Evolutionary conservation across 192 early-diverging fungal genomes (phyloP).

Genomic region (Paraglomus occultum): DNA sequence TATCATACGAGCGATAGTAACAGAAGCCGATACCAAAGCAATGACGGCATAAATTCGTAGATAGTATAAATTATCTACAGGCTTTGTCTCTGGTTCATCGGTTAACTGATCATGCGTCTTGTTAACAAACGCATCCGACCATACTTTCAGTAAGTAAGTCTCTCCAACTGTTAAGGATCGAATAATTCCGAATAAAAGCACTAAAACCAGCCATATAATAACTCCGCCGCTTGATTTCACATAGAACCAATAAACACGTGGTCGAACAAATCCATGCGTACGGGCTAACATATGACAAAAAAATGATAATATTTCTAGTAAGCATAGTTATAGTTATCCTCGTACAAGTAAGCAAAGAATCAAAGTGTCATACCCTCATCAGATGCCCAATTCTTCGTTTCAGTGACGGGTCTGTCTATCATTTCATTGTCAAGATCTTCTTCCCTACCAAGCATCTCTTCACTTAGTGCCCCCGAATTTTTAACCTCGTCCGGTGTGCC

Average conservation of each 20-base stretch:
- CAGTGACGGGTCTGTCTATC: constrained; percentile 27
- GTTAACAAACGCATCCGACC: constrained; percentile 38
- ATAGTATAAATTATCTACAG: constrained; percentile 39
- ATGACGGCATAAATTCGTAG: constrained; percentile 60
- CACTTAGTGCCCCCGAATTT: constrained; percentile 36
- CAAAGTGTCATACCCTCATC: constrained; percentile 40
- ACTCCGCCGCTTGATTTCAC: constrained; percentile 59
- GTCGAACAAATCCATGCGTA: constrained; percentile 77
- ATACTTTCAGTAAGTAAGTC: constrained; percentile 64
- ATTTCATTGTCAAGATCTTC: not conserved
- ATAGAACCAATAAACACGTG: constrained; percentile 75
- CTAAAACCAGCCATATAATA: constrained; percentile 59
- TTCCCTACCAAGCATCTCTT: constrained; percentile 29
- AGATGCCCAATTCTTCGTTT: constrained; percentile 38
- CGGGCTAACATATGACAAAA: constrained; percentile 32
- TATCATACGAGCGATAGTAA: constrained; percentile 42
- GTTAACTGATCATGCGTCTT: not conserved
- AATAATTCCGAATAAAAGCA: constrained; percentile 38
- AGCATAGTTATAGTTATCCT: not conserved
- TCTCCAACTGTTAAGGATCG: constrained; percentile 55
- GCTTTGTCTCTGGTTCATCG: not conserved
- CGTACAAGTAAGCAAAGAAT: constrained; percentile 9
- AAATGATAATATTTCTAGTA: constrained; percentile 1
- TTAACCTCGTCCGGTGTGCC: constrained; percentile 41
- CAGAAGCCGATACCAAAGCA: constrained; percentile 35